Conservation (phyloP, 2,329 filamentous ascomycete species). For the Penicillium sp. region DNA sequence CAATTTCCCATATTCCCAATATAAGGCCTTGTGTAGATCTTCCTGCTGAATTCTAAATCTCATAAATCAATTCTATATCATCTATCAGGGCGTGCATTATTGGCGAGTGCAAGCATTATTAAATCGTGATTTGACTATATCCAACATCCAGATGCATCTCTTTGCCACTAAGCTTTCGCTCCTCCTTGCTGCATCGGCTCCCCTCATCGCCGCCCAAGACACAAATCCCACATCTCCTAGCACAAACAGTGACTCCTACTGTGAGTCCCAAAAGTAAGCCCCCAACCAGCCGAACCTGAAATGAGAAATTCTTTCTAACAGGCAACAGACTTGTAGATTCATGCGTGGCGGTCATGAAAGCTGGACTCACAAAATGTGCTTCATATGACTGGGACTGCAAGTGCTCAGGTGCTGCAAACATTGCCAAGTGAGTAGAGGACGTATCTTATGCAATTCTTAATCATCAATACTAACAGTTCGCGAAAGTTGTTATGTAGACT, state of each 20-base stretch:
- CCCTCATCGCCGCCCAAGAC: conserved; percentile 11
- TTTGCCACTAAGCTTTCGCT: not conserved
- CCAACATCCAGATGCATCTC: conserved; percentile 2
- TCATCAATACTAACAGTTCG: not conserved
- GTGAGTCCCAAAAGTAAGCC: conserved; percentile 15
- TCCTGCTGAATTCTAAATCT: not conserved
- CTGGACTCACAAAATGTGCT: conserved; percentile 12
- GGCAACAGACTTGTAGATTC: conserved; percentile 16
- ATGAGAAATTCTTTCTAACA: not conserved
- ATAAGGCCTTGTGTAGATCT: not conserved
- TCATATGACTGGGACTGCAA: conserved; percentile 23
- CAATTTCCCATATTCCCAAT: not conserved
- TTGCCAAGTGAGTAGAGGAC: conserved; percentile 19
- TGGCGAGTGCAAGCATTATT: not conserved
- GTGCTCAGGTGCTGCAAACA: conserved; percentile 20
- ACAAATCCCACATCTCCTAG: conserved; percentile 1
- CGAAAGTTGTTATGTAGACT: conserved; percentile 21
- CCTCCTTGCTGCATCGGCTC: conserved; percentile 5
- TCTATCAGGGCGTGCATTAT: not conserved
- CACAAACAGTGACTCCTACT: conserved; percentile 5
- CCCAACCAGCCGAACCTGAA: too few relatives aligned
- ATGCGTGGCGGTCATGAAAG: conserved; percentile 18
- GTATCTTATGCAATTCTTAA: not conserved
- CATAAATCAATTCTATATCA: not conserved
- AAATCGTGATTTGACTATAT: not conserved